phyloP scores from a whole-genome alignment of 352 stramenopile species.

The Saprolegnia parasitica region DNA sequence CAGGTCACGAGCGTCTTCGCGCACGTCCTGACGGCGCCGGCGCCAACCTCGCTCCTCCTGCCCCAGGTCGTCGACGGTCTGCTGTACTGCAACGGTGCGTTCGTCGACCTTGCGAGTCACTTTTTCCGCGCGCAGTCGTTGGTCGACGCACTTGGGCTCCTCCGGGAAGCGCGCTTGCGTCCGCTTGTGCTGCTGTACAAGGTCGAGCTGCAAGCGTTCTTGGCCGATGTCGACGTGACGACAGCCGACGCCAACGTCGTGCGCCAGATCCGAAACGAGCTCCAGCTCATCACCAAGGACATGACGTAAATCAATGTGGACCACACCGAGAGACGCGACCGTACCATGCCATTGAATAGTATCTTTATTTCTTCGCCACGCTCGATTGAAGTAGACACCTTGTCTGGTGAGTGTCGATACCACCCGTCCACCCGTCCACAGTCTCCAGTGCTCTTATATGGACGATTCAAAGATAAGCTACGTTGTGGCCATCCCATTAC shows the following conservation, averaged over 20 bases:
- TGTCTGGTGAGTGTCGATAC: no score
- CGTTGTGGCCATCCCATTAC: no score
- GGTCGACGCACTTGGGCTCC: not conserved
- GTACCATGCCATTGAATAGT: no score
- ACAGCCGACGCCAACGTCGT: not conserved
- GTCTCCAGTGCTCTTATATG: no score
- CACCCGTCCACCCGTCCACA: no score
- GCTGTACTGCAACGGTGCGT: constrained; percentile 20
- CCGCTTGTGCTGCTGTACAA: not conserved
- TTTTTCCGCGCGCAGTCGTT: not conserved
- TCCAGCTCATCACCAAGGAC: not conserved
- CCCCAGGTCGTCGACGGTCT: constrained; percentile 11
- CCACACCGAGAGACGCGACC: no score
- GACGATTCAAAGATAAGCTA: no score
- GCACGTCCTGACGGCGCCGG: not conserved
- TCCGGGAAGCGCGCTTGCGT: constrained; percentile 9
- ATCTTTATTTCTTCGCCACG: no score
- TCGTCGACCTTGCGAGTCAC: not conserved
- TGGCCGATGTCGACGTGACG: not conserved
- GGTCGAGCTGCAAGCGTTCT: not conserved
- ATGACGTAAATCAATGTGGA: no score
- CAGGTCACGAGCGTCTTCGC: not conserved
- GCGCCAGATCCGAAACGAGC: not conserved
- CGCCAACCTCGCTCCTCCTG: not conserved
- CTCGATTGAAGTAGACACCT: no score